Evolutionary conservation across 2,329 filamentous ascomycete genomes (phyloP).

Genomic region (Ilyonectria destructans): DNA sequence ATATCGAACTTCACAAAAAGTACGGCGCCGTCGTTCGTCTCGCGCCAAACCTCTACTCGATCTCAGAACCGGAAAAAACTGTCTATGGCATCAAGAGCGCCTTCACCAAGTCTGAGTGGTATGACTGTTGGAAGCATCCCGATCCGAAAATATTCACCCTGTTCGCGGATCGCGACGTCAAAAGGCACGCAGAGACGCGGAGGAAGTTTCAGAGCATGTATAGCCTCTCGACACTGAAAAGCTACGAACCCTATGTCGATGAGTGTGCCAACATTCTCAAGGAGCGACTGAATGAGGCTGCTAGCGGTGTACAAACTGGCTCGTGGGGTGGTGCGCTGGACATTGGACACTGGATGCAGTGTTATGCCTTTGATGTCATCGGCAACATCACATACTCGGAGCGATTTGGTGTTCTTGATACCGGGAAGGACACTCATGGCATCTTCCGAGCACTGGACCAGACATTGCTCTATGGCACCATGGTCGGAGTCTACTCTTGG

Average conservation of each 20-base stretch:
- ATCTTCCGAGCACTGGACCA: constrained; percentile 1
- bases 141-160: not conserved
- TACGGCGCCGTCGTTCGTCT: constrained; percentile 1
- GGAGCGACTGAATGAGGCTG: constrained; percentile 7
- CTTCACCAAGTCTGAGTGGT: not conserved
- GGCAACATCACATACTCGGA: constrained; percentile 8
- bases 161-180: not conserved
- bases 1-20: not conserved
- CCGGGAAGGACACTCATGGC: constrained; percentile 5
- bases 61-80: not conserved
- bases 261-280: constrained; percentile 4
- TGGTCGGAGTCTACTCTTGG: not conserved
- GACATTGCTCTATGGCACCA: not conserved
- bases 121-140: not conserved
- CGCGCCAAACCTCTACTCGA: not conserved
- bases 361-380: constrained; percentile 12
- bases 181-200: not conserved
- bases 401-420: constrained; percentile 3
- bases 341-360: constrained; percentile 11
- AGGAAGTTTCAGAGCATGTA: constrained; percentile 13
- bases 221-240: constrained; percentile 4
- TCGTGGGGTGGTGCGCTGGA: not conserved
- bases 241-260: constrained; percentile 8
- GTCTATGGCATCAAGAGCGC: not conserved
- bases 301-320: constrained; percentile 3